These are phyloP conservation scores for Hyaloscypha bicolor DNA, from an alignment of 495 filamentous ascomycete species.

Conservation along the genomic window DNA sequence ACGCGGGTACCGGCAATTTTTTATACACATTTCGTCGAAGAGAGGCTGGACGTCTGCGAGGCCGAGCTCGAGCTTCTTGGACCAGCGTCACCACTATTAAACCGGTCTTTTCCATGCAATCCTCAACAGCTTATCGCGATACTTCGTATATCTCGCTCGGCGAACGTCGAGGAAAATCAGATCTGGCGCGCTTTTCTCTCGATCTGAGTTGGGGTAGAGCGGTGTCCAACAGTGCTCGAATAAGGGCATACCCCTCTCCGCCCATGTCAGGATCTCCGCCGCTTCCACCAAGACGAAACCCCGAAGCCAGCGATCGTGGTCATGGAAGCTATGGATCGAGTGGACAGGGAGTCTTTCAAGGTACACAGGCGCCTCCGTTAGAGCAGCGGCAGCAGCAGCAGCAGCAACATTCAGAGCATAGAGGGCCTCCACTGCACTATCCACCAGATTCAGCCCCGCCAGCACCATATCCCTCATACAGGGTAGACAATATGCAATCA, in stretches of 20 bases:
- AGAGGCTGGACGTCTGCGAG: slow-evolving; percentile 14
- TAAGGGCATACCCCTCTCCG: slow-evolving; percentile 72
- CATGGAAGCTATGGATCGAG: slow-evolving; percentile 47
- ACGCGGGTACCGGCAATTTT: not conserved
- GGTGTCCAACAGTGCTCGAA: slow-evolving; percentile 67
- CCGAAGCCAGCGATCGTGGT: slow-evolving; percentile 59
- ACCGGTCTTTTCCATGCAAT: slow-evolving; percentile 46
- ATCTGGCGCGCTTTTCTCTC: slow-evolving; percentile 68
- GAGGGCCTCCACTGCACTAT: slow-evolving; percentile 17
- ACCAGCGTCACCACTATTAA: slow-evolving; percentile 18
- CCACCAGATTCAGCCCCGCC: slow-evolving; percentile 38
- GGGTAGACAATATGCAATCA: slow-evolving; percentile 19
- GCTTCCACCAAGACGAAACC: slow-evolving; percentile 65
- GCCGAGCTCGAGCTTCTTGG: slow-evolving; percentile 21
- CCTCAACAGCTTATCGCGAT: slow-evolving; percentile 44
- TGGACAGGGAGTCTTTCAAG: slow-evolving; percentile 34
- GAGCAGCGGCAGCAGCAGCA: slow-evolving; percentile 6
- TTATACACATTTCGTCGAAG: slow-evolving; percentile 10
- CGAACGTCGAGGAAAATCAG: slow-evolving; percentile 61
- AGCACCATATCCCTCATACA: slow-evolving; percentile 24
- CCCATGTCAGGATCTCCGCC: slow-evolving; percentile 84
- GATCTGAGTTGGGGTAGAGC: slow-evolving; percentile 68
- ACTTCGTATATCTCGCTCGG: slow-evolving; percentile 54
- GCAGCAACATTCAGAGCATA: slow-evolving; percentile 17
- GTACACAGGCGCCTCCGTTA: slow-evolving; percentile 36